Percentiles rank a stretch among this genome's conserved stretches.
These are phyloP conservation scores for Solanum commersonii DNA, from an alignment of 257 asterid species.

Conservation along the genomic window DNA sequence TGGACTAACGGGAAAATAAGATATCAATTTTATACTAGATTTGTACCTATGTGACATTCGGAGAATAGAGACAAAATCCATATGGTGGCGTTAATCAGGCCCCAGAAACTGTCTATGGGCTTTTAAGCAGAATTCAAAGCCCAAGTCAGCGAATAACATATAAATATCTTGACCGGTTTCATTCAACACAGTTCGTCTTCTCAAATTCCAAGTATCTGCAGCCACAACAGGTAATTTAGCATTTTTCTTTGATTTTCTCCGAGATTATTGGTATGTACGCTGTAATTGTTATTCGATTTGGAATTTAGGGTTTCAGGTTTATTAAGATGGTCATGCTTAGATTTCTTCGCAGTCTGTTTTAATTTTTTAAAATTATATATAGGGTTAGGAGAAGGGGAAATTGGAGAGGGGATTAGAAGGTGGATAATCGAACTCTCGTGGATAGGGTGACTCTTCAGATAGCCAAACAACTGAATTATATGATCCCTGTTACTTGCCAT, in stretches of 20 bases:
- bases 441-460: neutral
- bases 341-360: neutral
- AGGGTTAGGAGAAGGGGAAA: neutral
- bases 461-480: neutral
- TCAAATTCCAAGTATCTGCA: neutral
- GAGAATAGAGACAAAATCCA: neutral
- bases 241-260: neutral
- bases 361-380: neutral
- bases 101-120: neutral
- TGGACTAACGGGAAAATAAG: neutral
- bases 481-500: neutral
- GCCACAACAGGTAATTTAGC: neutral
- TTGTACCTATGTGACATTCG: neutral
- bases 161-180: neutral
- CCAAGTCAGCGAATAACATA: neutral
- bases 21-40: too few relatives aligned
- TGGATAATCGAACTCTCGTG: neutral
- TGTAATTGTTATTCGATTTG: neutral
- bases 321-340: neutral
- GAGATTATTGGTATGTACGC: neutral
- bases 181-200: neutral
- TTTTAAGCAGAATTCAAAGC: neutral
- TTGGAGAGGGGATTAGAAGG: neutral
- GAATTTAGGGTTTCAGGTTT: neutral
- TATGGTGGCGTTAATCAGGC: neutral